Evolutionary conservation across 768 basidiomycete genomes (phyloP), one percentile per base, ranked within the genome.

Genomic region (Lactarius hengduanensis): DNA sequence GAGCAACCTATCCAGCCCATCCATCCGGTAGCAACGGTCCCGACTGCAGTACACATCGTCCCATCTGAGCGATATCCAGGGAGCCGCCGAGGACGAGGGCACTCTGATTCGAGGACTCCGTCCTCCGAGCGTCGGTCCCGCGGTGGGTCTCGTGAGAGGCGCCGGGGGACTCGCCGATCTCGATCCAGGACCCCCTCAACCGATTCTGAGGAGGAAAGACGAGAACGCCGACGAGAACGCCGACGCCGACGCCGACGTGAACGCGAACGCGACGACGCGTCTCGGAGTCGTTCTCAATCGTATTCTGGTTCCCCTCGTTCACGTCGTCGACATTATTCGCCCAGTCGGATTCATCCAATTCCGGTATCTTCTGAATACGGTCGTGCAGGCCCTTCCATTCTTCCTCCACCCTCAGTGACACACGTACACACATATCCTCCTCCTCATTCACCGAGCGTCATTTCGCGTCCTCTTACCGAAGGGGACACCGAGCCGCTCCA

Each of bases 391-490:
- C 64, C 59, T 45, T 2, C 40, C 54, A 22, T 56, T 38, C 9
- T 60, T 15, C 57, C 54, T 13, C 53, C 66, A 15, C 57, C 57
- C 8, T 2, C 38, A 30, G 36, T 40, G 16, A 47, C 62, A 10
- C 66, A 67, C 59, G 20, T 67, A 28, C 66, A 59, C 13, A 16
- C 61, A 28, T 36, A 62, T 18, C 47, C 58, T 30, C 58, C 62
- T 54, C 40, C 6, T 10, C 18, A 6, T n/a, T 63, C 66, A 18
- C 66, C 53, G 10, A 67, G 58, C 26, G 5, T 26, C 22, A 1
- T 43, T 4, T 62, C 57, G 22, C 38, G 16, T 4, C 40, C 60
- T 15, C 1, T 11, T 32, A 55, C 66, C 13, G 66, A 63, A 22
- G 32, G 26, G 7, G 62, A 59, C 18, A 16, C 36, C 1, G 66